These are phyloP conservation scores for Ilyonectria robusta DNA, from an alignment of 2,329 filamentous ascomycete genomes.

Conservation along the genomic window DNA sequence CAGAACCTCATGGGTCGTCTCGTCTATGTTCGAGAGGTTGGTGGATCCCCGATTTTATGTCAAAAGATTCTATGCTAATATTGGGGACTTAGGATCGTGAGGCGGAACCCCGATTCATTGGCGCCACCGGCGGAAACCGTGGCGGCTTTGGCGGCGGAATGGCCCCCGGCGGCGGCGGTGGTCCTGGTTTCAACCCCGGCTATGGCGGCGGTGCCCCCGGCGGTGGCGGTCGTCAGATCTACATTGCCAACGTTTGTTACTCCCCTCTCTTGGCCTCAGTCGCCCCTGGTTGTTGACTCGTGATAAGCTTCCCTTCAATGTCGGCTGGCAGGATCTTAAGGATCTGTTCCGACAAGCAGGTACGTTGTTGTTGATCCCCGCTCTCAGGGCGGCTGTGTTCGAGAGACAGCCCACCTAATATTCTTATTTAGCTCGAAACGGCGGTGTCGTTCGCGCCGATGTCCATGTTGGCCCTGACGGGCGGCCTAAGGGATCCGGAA, in stretches of 20 bases:
- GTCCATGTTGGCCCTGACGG: slow-evolving; percentile 94
- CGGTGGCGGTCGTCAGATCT: slow-evolving; percentile 85
- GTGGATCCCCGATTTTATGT: slow-evolving; percentile 40
- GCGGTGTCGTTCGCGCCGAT: slow-evolving; percentile 92
- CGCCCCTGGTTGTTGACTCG: slow-evolving; percentile 36
- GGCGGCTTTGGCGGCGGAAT: slow-evolving; percentile 73
- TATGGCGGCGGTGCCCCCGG: slow-evolving; percentile 63
- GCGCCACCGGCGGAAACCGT: slow-evolving; percentile 74
- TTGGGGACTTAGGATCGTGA: slow-evolving; percentile 83
- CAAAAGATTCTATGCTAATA: neutral
- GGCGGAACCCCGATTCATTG: slow-evolving; percentile 95
- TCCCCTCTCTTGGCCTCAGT: slow-evolving; percentile 27
- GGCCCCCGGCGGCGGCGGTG: slow-evolving; percentile 56
- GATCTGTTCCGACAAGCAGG: slow-evolving; percentile 98
- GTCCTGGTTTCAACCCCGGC: slow-evolving; percentile 67
- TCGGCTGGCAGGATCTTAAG: slow-evolving; percentile 99
- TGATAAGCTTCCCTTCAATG: slow-evolving; percentile 90
- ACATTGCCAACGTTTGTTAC: slow-evolving; percentile 95
- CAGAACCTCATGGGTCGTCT: slow-evolving; percentile 98
- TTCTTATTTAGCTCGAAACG: slow-evolving; percentile 66
- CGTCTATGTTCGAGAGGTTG: slow-evolving; percentile 97
- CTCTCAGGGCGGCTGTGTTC: slow-evolving; percentile 9
- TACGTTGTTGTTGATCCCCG: slow-evolving; percentile 56
- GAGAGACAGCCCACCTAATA: slow-evolving; percentile 27
- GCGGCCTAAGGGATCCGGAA: slow-evolving; percentile 95